Conservation (phyloP, 2,329 filamentous ascomycete species). For the Phoma sp. region DNA sequence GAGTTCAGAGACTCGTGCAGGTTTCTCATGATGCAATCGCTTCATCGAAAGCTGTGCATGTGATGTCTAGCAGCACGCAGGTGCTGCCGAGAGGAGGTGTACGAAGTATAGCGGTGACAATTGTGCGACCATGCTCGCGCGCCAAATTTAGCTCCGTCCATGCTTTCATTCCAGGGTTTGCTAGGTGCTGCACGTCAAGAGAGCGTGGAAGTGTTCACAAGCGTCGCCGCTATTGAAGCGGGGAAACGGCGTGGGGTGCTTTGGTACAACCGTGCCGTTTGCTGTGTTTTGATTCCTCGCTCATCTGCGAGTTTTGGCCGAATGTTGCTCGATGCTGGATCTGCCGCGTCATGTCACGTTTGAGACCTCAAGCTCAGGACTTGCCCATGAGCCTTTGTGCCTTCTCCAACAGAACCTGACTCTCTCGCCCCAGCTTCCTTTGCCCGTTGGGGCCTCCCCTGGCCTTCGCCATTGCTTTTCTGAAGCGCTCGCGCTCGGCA, state of each 20-base stretch:
- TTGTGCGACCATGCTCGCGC: constrained; percentile 9
- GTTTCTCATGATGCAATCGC: background rate
- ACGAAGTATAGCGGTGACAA: constrained; percentile 17
- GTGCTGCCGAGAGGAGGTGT: background rate
- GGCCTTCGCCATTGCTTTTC: constrained; percentile 69
- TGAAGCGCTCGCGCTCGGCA: constrained; percentile 75
- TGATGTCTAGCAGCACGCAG: constrained; percentile 3
- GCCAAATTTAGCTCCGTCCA: constrained; percentile 3
- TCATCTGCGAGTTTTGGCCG: background rate
- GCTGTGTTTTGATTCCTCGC: background rate
- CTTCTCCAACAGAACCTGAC: constrained; percentile 77
- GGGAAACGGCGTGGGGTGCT: background rate
- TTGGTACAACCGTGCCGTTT: background rate
- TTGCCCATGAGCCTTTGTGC: constrained; percentile 72
- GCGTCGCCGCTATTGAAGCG: background rate
- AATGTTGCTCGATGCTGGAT: background rate
- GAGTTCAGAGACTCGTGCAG: background rate
- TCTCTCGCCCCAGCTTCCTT: constrained; percentile 83
- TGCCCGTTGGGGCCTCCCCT: constrained; percentile 72
- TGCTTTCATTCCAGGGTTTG: background rate
- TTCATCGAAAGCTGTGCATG: background rate
- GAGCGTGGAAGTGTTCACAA: background rate
- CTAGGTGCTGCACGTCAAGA: background rate
- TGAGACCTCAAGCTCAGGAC: constrained; percentile 19
- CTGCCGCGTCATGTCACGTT: background rate